A percentile compares a stretch with the other conserved stretches of the same genome.
phyloP scores from a whole-genome alignment of 2,329 filamentous ascomycete species.

The Pyricularia grisea region DNA sequence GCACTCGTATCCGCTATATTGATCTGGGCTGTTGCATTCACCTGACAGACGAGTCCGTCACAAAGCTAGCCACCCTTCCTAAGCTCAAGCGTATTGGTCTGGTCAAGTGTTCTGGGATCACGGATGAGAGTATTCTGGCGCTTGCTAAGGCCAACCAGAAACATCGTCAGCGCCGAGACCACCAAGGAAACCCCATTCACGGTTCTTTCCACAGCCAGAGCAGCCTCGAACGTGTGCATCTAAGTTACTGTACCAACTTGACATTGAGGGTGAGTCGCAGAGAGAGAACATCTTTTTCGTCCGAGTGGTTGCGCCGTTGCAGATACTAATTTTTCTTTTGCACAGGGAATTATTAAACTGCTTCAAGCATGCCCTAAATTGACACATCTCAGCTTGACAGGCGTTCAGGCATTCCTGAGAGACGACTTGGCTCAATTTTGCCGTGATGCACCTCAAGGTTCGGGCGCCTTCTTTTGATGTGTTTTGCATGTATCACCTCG shows the following conservation, averaged over 20 bases:
- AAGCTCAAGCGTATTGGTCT: conserved; percentile 92
- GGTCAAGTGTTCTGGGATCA: conserved; percentile 88
- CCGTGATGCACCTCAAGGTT: conserved; percentile 69
- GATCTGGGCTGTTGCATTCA: conserved; percentile 91
- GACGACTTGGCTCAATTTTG: conserved; percentile 81
- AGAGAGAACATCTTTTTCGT: neutral
- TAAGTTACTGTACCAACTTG: conserved; percentile 87
- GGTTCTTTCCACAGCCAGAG: conserved; percentile 47
- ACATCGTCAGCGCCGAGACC: conserved; percentile 37
- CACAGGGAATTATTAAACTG: conserved; percentile 76
- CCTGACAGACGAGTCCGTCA: conserved; percentile 80
- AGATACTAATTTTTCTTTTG: neutral
- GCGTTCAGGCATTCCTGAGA: conserved; percentile 81
- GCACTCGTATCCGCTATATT: conserved; percentile 94
- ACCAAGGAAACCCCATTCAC: conserved; percentile 33
- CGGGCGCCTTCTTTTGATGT: conserved; percentile 11
- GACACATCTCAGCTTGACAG: conserved; percentile 89
- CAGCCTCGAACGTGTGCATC: conserved; percentile 84
- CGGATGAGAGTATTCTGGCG: conserved; percentile 78
- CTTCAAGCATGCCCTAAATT: conserved; percentile 87
- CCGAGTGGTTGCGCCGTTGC: neutral
- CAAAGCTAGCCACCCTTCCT: conserved; percentile 72
- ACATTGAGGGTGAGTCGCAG: conserved; percentile 61
- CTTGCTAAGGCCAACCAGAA: conserved; percentile 62
- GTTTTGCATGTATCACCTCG: neutral